A percentile compares a stretch with the other conserved stretches of the same genome.
These are phyloP conservation scores for Jackrogersella minutella DNA, from an alignment of 495 filamentous ascomycete species.

Conservation along the genomic window DNA sequence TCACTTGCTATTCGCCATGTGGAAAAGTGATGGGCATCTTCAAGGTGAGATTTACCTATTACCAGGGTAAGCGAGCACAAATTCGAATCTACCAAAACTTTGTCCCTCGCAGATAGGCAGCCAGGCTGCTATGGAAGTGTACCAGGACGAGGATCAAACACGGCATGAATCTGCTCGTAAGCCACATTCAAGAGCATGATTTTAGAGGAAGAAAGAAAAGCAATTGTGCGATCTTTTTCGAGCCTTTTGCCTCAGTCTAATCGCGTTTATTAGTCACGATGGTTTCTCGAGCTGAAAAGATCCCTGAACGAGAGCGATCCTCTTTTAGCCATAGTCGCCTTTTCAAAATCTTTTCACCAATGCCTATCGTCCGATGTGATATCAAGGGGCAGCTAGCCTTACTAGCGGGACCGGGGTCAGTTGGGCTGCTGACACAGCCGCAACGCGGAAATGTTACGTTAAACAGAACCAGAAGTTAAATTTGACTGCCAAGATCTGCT, in stretches of 20 bases:
- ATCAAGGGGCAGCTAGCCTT: constrained; percentile 25
- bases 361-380: constrained; percentile 6
- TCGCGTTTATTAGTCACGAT: constrained; percentile 20
- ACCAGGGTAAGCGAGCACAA: neutral
- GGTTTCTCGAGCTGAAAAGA: constrained; percentile 23
- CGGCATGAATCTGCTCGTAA: too few species aligned
- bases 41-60: neutral
- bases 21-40: neutral
- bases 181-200: neutral
- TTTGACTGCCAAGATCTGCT: constrained; percentile 24
- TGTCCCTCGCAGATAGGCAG: neutral
- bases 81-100: neutral
- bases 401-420: constrained; percentile 17
- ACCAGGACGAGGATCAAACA: neutral
- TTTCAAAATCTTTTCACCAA: constrained; percentile 12
- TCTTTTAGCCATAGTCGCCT: neutral
- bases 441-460: constrained; percentile 3
- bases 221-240: neutral
- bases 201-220: neutral
- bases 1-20: neutral
- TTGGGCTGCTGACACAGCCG: constrained; percentile 24
- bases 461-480: constrained; percentile 5
- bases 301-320: constrained; percentile 8
- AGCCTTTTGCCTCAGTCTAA: constrained; percentile 1
- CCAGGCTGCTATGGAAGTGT: neutral